Evolutionary conservation across 345 rosid genomes (phyloP), one percentile per base, ranked within the genome.

Genomic region (Kandelia obovata): DNA sequence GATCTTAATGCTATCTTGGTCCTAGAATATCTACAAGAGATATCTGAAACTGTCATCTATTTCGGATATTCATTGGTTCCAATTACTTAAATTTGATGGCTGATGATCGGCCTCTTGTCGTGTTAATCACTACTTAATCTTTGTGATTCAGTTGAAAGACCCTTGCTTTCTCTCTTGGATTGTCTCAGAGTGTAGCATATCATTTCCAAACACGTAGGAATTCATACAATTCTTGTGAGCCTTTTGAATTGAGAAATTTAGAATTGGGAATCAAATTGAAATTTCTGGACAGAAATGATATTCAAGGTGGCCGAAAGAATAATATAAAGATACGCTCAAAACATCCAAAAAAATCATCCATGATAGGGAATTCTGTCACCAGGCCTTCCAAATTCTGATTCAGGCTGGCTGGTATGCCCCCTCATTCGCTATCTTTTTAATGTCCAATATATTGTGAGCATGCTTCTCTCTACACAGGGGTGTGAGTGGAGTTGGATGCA

Each of bases 151-250:
- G 55, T 25, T 69, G 15, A 49, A 51, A 20, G 49, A 46, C 51
- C 32, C 51, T 61, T 62, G 32, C 30, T 47, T 64, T 58, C 71
- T 51, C n/a, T 2, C 53, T 28, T 67, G n/a, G 59, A 53, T 87
- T 69, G 37, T 75, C 67, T 32, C 80, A 94, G 97, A 89, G 91
- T 77, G 80, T 87, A 68, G 98, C 76, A 91, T 94, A 73, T 97
- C 98, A 59, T 94, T 91, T 80, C 98, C 98, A 72, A 94, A 91
- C 80, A 72, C 88, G 97, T 94, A 82, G 78, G 95, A 58, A 32
- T 32, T 32, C 35, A 32, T 5, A 32, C 35, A 32, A 37, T 61
- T 72, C 80, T 64, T 52, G 20, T 62, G 47, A 25, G 4, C 19
- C 28, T 62, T 47, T 28, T 20, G 53, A 52, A 8, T 39, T n/a